Conservation (phyloP, 179 eudicot species). For the Vitellaria paradoxa region DNA sequence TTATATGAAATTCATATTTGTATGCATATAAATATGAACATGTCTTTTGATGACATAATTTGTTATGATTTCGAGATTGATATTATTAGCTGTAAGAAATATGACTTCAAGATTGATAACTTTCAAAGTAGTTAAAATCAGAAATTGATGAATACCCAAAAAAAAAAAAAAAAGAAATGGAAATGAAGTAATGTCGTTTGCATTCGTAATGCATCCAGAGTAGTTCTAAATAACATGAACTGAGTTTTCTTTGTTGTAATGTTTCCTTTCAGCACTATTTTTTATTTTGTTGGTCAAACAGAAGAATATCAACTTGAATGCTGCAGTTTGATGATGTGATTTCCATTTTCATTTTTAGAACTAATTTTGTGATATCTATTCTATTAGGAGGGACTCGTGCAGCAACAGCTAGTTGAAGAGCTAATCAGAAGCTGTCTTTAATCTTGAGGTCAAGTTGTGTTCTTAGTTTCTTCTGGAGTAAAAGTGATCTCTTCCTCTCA, state of each 20-base stretch:
- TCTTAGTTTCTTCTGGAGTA: background rate
- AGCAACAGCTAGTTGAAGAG: slow-evolving; percentile 29
- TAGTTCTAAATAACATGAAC: too few relatives aligned
- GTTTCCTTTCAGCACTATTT: too few relatives aligned
- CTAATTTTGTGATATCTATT: slow-evolving; percentile 9
- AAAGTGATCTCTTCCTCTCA: background rate
- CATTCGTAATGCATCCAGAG: too few relatives aligned
- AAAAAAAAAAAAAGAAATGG: background rate
- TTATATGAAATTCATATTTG: background rate
- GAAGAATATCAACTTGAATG: too few relatives aligned
- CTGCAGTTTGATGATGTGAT: background rate
- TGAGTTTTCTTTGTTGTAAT: too few relatives aligned
- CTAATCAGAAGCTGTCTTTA: slow-evolving; percentile 3
- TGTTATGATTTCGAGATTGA: background rate
- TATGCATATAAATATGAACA: background rate
- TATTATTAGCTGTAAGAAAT: background rate
- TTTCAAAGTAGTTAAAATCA: too few relatives aligned
- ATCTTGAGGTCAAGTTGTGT: background rate
- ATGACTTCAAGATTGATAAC: background rate
- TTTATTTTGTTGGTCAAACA: too few relatives aligned
- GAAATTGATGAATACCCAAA: background rate
- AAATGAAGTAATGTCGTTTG: background rate
- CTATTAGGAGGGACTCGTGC: slow-evolving; percentile 35
- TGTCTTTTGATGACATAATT: background rate
- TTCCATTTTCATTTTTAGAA: background rate